Conservation (phyloP, 1,139 yeast genomes). For the Sugiyamaella novakii region DNA sequence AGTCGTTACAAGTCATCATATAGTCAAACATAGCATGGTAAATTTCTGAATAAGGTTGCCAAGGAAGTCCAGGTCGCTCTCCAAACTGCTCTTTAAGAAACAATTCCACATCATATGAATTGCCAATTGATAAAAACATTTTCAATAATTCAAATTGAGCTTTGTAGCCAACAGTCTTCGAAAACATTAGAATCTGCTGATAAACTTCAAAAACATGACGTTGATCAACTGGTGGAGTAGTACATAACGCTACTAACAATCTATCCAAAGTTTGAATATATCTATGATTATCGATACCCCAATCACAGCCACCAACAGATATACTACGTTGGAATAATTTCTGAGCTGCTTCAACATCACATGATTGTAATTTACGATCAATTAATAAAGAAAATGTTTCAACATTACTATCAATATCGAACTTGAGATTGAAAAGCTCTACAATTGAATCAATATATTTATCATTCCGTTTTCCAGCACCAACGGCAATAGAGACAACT, state of each 20-base stretch:
- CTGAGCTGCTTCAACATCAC: constrained; percentile 40
- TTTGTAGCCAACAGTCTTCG: constrained; percentile 45
- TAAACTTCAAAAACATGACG: constrained; percentile 37
- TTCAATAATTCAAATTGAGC: constrained; percentile 53
- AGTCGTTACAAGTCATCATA: constrained; percentile 46
- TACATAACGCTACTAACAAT: constrained; percentile 38
- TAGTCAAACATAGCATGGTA: constrained; percentile 52
- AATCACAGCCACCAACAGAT: constrained; percentile 45
- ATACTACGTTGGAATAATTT: constrained; percentile 45
- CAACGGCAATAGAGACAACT: constrained; percentile 33
- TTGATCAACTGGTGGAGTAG: constrained; percentile 36
- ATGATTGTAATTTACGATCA: constrained; percentile 33
- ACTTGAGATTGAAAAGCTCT: constrained; percentile 30
- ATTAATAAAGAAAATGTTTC: constrained; percentile 36
- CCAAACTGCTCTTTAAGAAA: constrained; percentile 61
- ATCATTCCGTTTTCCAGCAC: constrained; percentile 30
- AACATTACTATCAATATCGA: constrained; percentile 35
- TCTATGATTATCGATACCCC: constrained; percentile 46
- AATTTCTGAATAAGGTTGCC: constrained; percentile 41
- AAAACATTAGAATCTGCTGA: constrained; percentile 45
- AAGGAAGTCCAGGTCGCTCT: constrained; percentile 34
- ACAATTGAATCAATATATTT: constrained; percentile 30
- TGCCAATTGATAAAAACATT: constrained; percentile 52
- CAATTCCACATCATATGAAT: constrained; percentile 60
- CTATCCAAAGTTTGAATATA: constrained; percentile 41